Evolutionary conservation across 2,329 filamentous ascomycete species (phyloP), one percentile per base, ranked within the genome.

Genomic region (Ceratocystis variospora): DNA sequence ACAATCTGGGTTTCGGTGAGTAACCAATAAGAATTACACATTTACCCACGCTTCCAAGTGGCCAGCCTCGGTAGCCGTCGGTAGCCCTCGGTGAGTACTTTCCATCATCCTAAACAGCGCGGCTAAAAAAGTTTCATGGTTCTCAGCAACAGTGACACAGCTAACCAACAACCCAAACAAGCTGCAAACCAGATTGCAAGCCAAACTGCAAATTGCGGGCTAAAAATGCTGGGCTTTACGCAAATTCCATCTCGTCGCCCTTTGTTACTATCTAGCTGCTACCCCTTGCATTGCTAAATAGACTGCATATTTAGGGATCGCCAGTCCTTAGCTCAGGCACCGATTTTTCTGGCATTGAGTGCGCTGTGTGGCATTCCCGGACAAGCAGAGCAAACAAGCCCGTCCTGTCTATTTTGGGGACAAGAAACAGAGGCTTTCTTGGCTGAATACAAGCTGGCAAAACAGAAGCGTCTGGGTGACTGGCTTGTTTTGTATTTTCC

Each of bases 291-390:
- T 37, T 28, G 31, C 37, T 59, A 59, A 59, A 59, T 59, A 33
- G 55, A 59, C 19, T 59, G 55, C 55, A 59, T 25, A 59, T 59
- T 19, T 37, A 59, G 55, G 55, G 55, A 59, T 19, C 55, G n/a
- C 28, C 28, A 59, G 55, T 33, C 28, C n/a, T 59, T n/a, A 41
- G 37, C 55, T 33, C 55, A 59, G 55, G 55, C 28, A 59, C 28
- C 55, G 55, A 37, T 25, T 59, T 25, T 59, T 28, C 55, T 59
- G 55, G 55, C 55, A 59, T 59, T 59, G 33, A 37, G 55, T 33
- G 55, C 17, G 28, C 31, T 59, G 28, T 59, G 12, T 59, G 31
- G 55, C 31, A 59, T 59, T 59, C 55, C 28, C n/a, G 28, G 55
- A n/a, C 28, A 17, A 33, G 28, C 55, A 37, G 15, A 17, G 55